Percentiles rank a stretch among this genome's conserved stretches.
Conservation (phyloP, 164 flowering plant genomes). For the Vitis cinerea region DNA sequence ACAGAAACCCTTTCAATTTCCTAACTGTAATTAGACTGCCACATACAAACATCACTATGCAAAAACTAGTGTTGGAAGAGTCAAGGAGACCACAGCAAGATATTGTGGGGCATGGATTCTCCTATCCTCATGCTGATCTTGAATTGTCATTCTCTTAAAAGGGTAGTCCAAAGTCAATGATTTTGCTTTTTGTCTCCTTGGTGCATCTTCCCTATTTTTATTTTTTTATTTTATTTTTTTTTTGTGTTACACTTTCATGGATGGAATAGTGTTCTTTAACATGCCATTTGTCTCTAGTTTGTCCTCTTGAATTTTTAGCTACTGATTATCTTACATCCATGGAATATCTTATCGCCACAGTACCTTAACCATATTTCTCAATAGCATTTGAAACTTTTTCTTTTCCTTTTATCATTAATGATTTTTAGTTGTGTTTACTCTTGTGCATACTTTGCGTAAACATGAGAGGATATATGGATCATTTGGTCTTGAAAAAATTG, state of each 20-base stretch:
- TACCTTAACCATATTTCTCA: too few species aligned
- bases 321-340: not conserved
- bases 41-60: not conserved
- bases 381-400: too few species aligned
- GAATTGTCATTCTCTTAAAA: constrained; percentile 15
- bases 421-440: too few species aligned
- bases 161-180: constrained; percentile 11
- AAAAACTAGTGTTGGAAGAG: constrained; percentile 1
- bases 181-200: not conserved
- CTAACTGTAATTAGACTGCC: not conserved
- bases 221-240: too few species aligned
- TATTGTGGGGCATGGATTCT: constrained; percentile 21
- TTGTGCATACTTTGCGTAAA: too few species aligned
- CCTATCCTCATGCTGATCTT: not conserved
- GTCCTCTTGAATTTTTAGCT: not conserved
- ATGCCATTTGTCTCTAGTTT: not conserved
- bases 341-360: too few species aligned
- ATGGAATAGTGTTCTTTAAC: not conserved
- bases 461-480: too few species aligned
- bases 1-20: not conserved
- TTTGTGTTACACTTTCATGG: not conserved
- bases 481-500: too few species aligned
- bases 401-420: too few species aligned
- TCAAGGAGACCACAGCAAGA: constrained; percentile 14
- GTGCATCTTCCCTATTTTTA: not conserved